Conservation (phyloP, 2,329 filamentous ascomycete species). For the Alternaria gansuensis region DNA sequence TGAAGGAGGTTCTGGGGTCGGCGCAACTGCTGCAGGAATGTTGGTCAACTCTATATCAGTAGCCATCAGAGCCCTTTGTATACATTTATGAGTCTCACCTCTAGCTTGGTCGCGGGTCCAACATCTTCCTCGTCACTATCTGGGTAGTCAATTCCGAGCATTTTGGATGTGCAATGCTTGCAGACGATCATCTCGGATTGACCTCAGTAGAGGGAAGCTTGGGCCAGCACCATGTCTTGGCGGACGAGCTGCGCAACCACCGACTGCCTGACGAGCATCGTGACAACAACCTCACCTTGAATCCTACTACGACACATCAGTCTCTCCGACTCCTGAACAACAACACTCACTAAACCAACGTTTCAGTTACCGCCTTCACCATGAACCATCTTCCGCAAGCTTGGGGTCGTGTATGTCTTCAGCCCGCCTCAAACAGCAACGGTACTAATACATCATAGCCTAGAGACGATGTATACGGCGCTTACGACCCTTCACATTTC, state of each 20-base stretch:
- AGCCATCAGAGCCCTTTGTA: conserved; percentile 54
- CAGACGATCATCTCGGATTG: conserved; percentile 9
- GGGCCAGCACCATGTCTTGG: conserved; percentile 33
- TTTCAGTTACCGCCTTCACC: conserved; percentile 32
- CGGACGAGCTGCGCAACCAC: conserved; percentile 33
- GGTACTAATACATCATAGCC: conserved; percentile 67
- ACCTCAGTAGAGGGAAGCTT: conserved; percentile 38
- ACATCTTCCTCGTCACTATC: conserved; percentile 59
- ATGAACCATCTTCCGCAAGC: conserved; percentile 74
- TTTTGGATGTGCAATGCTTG: conserved; percentile 29
- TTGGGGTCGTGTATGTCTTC: conserved; percentile 68
- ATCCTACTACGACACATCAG: conserved; percentile 21
- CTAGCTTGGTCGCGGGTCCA: conserved; percentile 37
- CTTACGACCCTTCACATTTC: conserved; percentile 89
- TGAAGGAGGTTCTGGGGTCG: conserved; percentile 20
- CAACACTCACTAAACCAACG: conserved; percentile 4
- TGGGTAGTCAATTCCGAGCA: conserved; percentile 57
- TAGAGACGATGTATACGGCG: conserved; percentile 94
- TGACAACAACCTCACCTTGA: conserved; percentile 35
- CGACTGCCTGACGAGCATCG: conserved; percentile 43
- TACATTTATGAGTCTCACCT: conserved; percentile 52
- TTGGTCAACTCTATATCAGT: conserved; percentile 56
- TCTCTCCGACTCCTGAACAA: conserved; percentile 3
- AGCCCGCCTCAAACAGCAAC: conserved; percentile 22
- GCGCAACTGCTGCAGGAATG: conserved; percentile 29